A percentile compares a stretch with the other conserved stretches of the same genome.
These are phyloP conservation scores for Pyrenophora teres DNA, from an alignment of 2,329 filamentous ascomycete genomes.

Conservation along the genomic window DNA sequence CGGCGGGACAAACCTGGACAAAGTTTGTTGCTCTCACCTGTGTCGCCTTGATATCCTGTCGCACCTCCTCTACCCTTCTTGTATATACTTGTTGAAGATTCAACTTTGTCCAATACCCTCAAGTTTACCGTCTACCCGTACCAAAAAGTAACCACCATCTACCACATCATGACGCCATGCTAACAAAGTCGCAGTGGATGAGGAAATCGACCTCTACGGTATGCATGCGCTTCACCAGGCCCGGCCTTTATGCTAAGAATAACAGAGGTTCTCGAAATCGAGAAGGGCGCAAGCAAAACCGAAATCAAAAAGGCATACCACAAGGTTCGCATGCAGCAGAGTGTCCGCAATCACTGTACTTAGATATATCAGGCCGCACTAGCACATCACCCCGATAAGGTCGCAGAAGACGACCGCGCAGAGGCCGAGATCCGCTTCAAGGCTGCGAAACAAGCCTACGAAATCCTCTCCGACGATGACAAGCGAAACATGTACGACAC, in stretches of 20 bases:
- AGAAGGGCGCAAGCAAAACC: slow-evolving; percentile 70
- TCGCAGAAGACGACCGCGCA: slow-evolving; percentile 79
- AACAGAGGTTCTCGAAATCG: slow-evolving; percentile 78
- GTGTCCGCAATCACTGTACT: slow-evolving; percentile 1
- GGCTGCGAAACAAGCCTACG: slow-evolving; percentile 88
- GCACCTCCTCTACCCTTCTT: slow-evolving; percentile 6
- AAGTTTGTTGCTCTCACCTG: slow-evolving; percentile 13
- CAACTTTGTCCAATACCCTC: background rate
- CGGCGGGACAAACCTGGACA: slow-evolving; percentile 4
- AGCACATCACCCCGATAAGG: slow-evolving; percentile 93
- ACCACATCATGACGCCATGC: slow-evolving; percentile 2
- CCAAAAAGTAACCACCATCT: background rate
- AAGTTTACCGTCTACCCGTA: too few species aligned
- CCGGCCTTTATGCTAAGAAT: background rate
- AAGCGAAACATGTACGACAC: slow-evolving; percentile 90
- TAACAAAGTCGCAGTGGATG: slow-evolving; percentile 39
- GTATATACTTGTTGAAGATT: slow-evolving; percentile 5
- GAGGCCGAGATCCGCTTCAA: slow-evolving; percentile 94
- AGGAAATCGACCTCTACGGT: slow-evolving; percentile 65
- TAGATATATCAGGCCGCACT: slow-evolving; percentile 70
- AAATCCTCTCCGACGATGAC: slow-evolving; percentile 95
- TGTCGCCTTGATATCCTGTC: background rate
- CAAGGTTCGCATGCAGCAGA: slow-evolving; percentile 64
- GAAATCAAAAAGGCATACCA: slow-evolving; percentile 96
- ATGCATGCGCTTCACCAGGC: slow-evolving; percentile 16